Conservation (phyloP, 2,329 filamentous ascomycete genomes). For the Fusarium sp. region DNA sequence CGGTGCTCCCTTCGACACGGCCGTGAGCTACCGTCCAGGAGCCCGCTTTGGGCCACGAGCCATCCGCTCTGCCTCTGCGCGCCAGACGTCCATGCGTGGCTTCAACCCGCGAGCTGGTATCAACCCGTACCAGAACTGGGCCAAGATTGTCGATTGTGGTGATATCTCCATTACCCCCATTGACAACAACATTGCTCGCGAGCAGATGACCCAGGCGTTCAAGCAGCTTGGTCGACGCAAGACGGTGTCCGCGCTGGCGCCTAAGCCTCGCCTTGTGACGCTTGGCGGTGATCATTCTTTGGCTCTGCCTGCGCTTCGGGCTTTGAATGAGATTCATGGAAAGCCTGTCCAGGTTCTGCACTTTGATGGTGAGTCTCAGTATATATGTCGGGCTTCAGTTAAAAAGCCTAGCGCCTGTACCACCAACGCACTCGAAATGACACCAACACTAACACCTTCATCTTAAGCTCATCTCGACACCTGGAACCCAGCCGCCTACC, state of each 20-base stretch:
- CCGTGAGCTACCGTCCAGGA: constrained; percentile 69
- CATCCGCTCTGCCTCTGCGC: constrained; percentile 83
- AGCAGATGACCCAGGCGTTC: constrained; percentile 87
- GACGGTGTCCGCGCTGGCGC: constrained; percentile 51
- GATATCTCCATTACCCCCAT: constrained; percentile 89
- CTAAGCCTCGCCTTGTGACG: constrained; percentile 69
- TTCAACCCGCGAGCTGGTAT: constrained; percentile 83
- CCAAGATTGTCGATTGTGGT: constrained; percentile 87
- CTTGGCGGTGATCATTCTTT: constrained; percentile 80
- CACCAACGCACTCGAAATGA: neutral
- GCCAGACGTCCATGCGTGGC: constrained; percentile 82
- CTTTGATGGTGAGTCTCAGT: constrained; percentile 65
- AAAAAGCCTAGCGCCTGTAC: neutral
- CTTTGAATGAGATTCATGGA: constrained; percentile 70
- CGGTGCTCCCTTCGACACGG: constrained; percentile 79
- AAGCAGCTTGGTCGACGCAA: constrained; percentile 68
- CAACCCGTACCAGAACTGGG: constrained; percentile 86
- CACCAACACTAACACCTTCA: constrained; percentile 1
- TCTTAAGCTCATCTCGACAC: constrained; percentile 76
- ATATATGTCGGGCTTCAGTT: too few relatives aligned
- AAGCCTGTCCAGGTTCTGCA: constrained; percentile 75
- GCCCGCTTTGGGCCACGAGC: constrained; percentile 88
- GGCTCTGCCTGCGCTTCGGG: constrained; percentile 74
- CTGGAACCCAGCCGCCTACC: constrained; percentile 85
- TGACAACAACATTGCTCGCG: constrained; percentile 82